phyloP scores from a whole-genome alignment of 148 eudicot species.

The Spergularia bocconei region DNA sequence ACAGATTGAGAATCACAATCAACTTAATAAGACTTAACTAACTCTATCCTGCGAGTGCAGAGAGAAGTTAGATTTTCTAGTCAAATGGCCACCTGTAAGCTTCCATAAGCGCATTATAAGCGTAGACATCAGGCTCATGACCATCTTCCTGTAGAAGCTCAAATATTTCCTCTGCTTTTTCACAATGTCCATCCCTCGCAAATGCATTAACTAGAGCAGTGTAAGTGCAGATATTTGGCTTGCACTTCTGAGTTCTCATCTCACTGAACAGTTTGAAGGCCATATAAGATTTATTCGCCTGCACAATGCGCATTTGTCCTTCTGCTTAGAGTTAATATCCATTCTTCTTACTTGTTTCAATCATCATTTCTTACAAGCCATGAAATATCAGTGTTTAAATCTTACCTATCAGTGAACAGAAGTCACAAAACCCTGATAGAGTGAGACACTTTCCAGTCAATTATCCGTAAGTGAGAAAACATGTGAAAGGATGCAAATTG shows the following conservation, averaged over 20 bases:
- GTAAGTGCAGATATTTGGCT: constrained; percentile 81
- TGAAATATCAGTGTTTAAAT: not conserved
- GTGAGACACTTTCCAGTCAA: too few species aligned
- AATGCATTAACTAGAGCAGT: constrained; percentile 82
- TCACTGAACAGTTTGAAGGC: constrained; percentile 74
- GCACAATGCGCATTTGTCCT: constrained; percentile 22
- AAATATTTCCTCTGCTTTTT: constrained; percentile 84
- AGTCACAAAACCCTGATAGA: too few species aligned
- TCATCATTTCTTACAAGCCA: not conserved
- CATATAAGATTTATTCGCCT: constrained; percentile 77
- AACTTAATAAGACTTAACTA: too few species aligned
- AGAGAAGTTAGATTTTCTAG: not conserved
- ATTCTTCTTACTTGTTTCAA: not conserved
- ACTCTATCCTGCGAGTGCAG: too few species aligned
- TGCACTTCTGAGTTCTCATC: constrained; percentile 64
- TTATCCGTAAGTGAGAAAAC: too few species aligned
- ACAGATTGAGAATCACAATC: too few species aligned
- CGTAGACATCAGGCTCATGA: constrained; percentile 83
- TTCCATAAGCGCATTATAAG: constrained; percentile 92
- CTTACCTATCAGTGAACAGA: too few species aligned
- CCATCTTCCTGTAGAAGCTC: constrained; percentile 83
- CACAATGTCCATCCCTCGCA: constrained; percentile 91
- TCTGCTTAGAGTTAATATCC: not conserved
- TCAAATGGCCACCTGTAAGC: constrained; percentile 57
- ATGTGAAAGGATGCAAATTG: too few species aligned